Percentiles rank a stretch among this genome's conserved stretches.
Evolutionary conservation across 2,329 filamentous ascomycete species (phyloP).

Genomic region (Fusarium illudens): DNA sequence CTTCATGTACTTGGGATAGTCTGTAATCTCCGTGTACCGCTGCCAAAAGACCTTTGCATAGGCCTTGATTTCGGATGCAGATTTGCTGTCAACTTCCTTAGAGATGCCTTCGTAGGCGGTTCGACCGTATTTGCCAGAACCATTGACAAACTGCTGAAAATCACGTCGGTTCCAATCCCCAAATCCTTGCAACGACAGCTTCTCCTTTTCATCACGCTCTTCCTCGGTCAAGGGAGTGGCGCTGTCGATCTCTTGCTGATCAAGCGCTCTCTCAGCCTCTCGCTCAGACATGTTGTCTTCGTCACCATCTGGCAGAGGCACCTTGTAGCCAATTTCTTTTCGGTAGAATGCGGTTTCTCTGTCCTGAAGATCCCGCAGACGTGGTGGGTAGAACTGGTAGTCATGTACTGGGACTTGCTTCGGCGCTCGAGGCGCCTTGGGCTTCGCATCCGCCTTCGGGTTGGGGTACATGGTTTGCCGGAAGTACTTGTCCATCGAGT

Average conservation of each 20-base stretch:
- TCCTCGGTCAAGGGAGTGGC: conserved; percentile 88
- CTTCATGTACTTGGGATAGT: conserved; percentile 87
- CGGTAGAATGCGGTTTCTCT: conserved; percentile 95
- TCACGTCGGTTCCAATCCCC: conserved; percentile 95
- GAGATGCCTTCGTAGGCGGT: conserved; percentile 86
- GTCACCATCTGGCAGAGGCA: conserved; percentile 85
- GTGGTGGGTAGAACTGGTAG: conserved; percentile 93
- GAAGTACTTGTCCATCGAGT: conserved; percentile 99
- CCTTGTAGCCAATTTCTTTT: conserved; percentile 96
- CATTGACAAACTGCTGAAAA: conserved; percentile 98
- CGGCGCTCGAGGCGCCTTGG: conserved; percentile 93
- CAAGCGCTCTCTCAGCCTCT: conserved; percentile 84
- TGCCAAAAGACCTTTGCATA: conserved; percentile 98
- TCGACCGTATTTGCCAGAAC: conserved; percentile 90
- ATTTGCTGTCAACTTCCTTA: conserved; percentile 91
- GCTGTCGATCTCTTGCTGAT: conserved; percentile 93
- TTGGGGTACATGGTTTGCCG: conserved; percentile 82
- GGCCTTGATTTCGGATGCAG: conserved; percentile 80
- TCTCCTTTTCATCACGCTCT: conserved; percentile 86
- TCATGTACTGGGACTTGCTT: conserved; percentile 94
- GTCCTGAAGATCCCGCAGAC: conserved; percentile 88
- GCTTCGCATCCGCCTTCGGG: conserved; percentile 88
- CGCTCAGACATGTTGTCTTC: conserved; percentile 88
- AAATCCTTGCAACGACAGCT: conserved; percentile 85
- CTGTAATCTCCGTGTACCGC: conserved; percentile 87